phyloP scores from a whole-genome alignment of 2,329 filamentous ascomycete genomes.

The Lecanicillium sp. region DNA sequence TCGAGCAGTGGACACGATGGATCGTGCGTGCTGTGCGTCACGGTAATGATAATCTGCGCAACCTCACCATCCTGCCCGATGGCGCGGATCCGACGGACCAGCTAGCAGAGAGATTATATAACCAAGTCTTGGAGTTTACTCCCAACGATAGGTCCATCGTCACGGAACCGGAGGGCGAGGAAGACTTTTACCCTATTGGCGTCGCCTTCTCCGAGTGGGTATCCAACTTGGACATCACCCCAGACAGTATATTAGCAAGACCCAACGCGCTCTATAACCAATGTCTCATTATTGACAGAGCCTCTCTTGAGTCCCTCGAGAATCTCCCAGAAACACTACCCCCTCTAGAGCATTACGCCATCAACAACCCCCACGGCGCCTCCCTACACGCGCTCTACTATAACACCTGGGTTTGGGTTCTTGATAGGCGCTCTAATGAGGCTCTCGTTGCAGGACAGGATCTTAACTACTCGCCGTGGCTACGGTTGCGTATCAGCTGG shows the following conservation, averaged over 20 bases:
- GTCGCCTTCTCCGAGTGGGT: constrained; percentile 4
- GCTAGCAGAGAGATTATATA: constrained; percentile 1
- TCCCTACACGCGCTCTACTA: background rate
- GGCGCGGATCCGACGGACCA: constrained; percentile 5
- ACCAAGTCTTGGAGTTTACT: constrained; percentile 6
- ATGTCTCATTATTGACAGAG: constrained; percentile 7
- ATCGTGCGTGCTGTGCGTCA: background rate
- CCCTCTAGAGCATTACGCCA: background rate
- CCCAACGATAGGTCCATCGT: background rate
- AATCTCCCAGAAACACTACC: constrained; percentile 1
- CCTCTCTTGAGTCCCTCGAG: constrained; percentile 6
- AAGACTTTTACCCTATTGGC: constrained; percentile 5
- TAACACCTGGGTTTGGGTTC: constrained; percentile 5
- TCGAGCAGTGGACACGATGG: background rate
- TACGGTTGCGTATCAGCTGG: background rate
- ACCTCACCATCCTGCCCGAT: background rate
- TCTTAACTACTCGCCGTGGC: constrained; percentile 4
- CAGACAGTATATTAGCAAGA: background rate
- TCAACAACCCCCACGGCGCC: background rate
- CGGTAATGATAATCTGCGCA: background rate
- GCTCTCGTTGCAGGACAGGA: background rate
- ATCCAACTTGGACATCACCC: background rate
- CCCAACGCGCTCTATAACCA: constrained; percentile 5
- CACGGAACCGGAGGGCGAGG: constrained; percentile 3
- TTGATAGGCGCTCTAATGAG: constrained; percentile 4